phyloP scores from a whole-genome alignment of 352 stramenopile genomes.

The Globisporangium recalcitrans region DNA sequence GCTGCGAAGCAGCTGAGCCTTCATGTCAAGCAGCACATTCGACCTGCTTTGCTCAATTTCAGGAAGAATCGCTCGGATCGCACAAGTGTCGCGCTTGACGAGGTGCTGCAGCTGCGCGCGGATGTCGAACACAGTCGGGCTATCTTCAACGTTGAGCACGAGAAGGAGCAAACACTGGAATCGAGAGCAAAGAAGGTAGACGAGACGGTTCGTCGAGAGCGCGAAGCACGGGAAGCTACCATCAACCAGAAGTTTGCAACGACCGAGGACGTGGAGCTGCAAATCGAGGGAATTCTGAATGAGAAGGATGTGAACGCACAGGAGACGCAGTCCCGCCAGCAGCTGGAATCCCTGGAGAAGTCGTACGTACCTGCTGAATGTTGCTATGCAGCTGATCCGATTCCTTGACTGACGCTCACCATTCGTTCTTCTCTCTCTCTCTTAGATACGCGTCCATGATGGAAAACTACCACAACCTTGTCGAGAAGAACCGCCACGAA shows the following conservation, averaged over 20 bases:
- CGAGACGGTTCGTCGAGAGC: conserved; percentile 47
- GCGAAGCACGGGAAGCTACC: conserved; percentile 34
- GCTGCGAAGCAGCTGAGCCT: conserved; percentile 46
- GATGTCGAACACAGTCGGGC: conserved; percentile 53
- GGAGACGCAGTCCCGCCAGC: conserved; percentile 32
- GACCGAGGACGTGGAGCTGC: conserved; percentile 65
- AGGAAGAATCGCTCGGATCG: conserved; percentile 62
- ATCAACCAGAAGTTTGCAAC: conserved; percentile 42
- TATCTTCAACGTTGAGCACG: conserved; percentile 41
- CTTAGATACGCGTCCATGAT: conserved; percentile 43
- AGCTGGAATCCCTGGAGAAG: conserved; percentile 47
- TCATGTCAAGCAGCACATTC: conserved; percentile 65
- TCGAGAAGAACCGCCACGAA: conserved; percentile 59
- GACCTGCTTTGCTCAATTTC: conserved; percentile 43
- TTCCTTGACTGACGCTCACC: conserved; percentile 8
- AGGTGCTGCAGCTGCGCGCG: conserved; percentile 46
- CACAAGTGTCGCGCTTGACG: conserved; percentile 48
- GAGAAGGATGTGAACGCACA: conserved; percentile 45
- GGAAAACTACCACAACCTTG: conserved; percentile 38
- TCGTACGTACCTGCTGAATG: conserved; percentile 28
- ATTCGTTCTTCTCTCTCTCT: conserved; percentile 1
- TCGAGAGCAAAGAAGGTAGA: conserved; percentile 47
- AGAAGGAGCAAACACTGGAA: conserved; percentile 47
- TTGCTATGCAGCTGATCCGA: neutral
- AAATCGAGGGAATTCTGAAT: conserved; percentile 66